Conservation (phyloP, 2,329 filamentous ascomycete genomes). For the Camillea tinctor region DNA sequence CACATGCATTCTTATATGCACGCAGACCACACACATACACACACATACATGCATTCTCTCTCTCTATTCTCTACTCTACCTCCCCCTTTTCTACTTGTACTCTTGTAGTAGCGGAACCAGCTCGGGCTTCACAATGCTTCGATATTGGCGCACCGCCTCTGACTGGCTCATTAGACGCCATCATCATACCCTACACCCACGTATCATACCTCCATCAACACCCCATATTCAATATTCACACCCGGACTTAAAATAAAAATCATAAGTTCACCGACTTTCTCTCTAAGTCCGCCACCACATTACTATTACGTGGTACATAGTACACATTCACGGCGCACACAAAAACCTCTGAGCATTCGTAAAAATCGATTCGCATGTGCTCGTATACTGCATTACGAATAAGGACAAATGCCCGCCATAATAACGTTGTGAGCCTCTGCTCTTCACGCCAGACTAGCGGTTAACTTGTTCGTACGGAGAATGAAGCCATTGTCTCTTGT, state of each 20-base stretch:
- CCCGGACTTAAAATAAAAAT: not conserved
- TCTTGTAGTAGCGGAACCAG: not conserved
- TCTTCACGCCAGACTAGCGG: constrained; percentile 16
- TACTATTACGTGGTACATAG: constrained; percentile 15
- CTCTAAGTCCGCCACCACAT: constrained; percentile 4
- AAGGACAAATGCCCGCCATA: constrained; percentile 16
- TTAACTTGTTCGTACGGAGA: constrained; percentile 9
- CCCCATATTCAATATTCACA: not conserved
- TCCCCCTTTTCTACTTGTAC: not conserved
- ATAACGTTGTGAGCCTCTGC: constrained; percentile 11
- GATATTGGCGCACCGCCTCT: not conserved
- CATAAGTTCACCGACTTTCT: not conserved
- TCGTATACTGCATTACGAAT: constrained; percentile 18
- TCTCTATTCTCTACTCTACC: not conserved
- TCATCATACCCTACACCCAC: not conserved
- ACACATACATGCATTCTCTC: too few relatives aligned
- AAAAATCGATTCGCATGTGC: constrained; percentile 9
- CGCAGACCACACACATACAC: not conserved
- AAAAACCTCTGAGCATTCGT: not conserved
- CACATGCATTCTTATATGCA: not conserved
- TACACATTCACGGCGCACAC: constrained; percentile 9
- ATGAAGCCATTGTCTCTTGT: constrained; percentile 17
- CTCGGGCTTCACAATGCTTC: not conserved
- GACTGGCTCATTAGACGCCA: not conserved
- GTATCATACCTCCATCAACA: not conserved